Percentiles rank a stretch among this genome's conserved stretches.
Evolutionary conservation across 257 asterid genomes (phyloP).

Genomic region (Prunella vulgaris): DNA sequence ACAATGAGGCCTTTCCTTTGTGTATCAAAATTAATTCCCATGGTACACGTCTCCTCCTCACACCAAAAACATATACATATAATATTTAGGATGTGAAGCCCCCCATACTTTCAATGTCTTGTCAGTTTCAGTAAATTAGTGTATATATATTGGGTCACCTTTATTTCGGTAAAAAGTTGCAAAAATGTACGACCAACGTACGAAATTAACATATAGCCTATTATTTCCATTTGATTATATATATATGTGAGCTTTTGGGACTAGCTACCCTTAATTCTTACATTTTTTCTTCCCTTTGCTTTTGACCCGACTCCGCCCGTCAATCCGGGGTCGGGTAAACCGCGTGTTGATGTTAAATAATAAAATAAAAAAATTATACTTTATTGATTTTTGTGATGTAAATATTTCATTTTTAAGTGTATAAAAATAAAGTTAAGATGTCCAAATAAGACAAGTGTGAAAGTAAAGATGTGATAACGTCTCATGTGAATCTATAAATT

Average conservation of each 20-base stretch:
- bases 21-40: constrained; percentile 46
- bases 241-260: neutral
- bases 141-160: constrained; percentile 10
- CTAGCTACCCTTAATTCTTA: too few species aligned
- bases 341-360: too few species aligned
- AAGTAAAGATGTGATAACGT: too few species aligned
- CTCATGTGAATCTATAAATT: too few species aligned
- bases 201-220: neutral
- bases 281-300: neutral
- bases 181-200: constrained; percentile 20
- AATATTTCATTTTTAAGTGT: too few species aligned
- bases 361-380: too few species aligned
- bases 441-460: too few species aligned
- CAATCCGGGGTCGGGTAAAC: too few species aligned
- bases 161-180: constrained; percentile 13
- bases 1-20: constrained; percentile 39
- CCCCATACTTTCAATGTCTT: constrained; percentile 45
- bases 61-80: neutral
- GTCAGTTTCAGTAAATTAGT: constrained; percentile 28
- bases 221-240: constrained; percentile 8
- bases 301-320: neutral
- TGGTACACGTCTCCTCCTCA: constrained; percentile 56
- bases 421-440: too few species aligned
- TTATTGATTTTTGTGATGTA: too few species aligned
- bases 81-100: constrained; percentile 27